Evolutionary conservation across 2,329 filamentous ascomycete species (phyloP).

Genomic region (Dactylellina cionopaga): DNA sequence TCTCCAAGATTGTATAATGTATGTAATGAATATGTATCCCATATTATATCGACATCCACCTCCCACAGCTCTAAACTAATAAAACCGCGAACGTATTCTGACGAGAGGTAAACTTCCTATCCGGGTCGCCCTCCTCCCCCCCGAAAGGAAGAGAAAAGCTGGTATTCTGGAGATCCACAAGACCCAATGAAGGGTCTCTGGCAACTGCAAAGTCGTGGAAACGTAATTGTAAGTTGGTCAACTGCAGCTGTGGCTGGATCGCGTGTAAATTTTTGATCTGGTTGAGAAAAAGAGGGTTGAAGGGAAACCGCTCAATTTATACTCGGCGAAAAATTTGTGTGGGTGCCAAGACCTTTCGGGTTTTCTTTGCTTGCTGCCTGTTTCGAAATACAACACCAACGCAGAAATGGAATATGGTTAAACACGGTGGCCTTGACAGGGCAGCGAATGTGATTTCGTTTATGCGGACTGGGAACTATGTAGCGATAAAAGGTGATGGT

Average conservation of each 20-base stretch:
- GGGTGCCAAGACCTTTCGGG: slow-evolving; percentile 20
- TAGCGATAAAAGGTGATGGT: no score
- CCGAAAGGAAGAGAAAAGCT: slow-evolving; percentile 5
- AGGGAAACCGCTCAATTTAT: slow-evolving; percentile 22
- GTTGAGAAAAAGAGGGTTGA: slow-evolving; percentile 12
- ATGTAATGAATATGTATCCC: slow-evolving; percentile 49
- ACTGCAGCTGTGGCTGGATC: slow-evolving; percentile 54
- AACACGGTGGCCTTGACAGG: no score
- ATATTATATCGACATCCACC: slow-evolving; percentile 52
- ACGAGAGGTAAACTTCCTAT: slow-evolving; percentile 53
- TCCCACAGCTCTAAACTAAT: slow-evolving; percentile 53
- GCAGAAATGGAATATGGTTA: no score
- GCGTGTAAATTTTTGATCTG: slow-evolving; percentile 53
- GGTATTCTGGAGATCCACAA: slow-evolving; percentile 52
- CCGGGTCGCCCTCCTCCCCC: slow-evolving; percentile 2
- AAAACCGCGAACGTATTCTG: slow-evolving; percentile 33
- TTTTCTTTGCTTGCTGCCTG: background rate
- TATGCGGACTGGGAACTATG: no score
- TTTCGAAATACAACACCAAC: slow-evolving; percentile 32
- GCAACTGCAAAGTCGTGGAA: slow-evolving; percentile 53
- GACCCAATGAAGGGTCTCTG: slow-evolving; percentile 47
- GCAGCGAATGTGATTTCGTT: no score
- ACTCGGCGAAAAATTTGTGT: slow-evolving; percentile 7
- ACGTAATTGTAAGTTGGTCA: slow-evolving; percentile 26
- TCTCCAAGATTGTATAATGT: background rate